A percentile compares a stretch with the other conserved stretches of the same genome.
Evolutionary conservation across 306 rosid species (phyloP).

Genomic region (Dicorynia guianensis): DNA sequence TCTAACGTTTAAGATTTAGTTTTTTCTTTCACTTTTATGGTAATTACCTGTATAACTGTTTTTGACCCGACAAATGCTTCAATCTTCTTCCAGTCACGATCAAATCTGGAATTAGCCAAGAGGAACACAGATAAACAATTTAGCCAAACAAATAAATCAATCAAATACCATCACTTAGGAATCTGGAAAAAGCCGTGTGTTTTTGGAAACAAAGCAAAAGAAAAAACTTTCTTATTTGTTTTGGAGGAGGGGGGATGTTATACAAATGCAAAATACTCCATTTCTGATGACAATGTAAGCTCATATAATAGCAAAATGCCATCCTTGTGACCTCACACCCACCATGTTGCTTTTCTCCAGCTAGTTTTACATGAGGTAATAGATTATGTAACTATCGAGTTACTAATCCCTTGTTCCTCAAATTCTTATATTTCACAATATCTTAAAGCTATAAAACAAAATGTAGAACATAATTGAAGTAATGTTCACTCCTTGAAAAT

Average conservation of each 20-base stretch:
- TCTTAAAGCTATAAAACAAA: not conserved
- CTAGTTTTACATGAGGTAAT: not conserved
- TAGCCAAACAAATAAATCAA: conserved; percentile 18
- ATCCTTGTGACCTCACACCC: conserved; percentile 9
- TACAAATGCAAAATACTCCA: not conserved
- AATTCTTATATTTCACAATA: conserved; percentile 5
- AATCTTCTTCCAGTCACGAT: conserved; percentile 99
- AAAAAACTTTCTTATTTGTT: not conserved
- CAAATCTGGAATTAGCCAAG: conserved; percentile 63
- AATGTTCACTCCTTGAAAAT: not conserved
- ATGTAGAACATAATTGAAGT: not conserved
- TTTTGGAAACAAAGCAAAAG: not conserved
- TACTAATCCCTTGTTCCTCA: conserved; percentile 22
- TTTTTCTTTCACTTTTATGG: conserved; percentile 20
- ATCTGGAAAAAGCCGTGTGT: not conserved
- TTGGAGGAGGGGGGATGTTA: conserved; percentile 15
- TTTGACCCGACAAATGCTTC: conserved; percentile 96
- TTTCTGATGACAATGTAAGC: conserved; percentile 4
- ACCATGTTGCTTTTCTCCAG: not conserved
- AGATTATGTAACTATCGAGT: conserved; percentile 10
- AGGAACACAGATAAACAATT: conserved; percentile 27
- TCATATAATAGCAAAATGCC: not conserved
- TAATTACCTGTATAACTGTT: conserved; percentile 94
- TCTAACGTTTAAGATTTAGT: not conserved
- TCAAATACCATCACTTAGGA: not conserved